These are phyloP conservation scores for Hirsutella thompsonii DNA, from an alignment of 2,329 filamentous ascomycete species.

Conservation along the genomic window DNA sequence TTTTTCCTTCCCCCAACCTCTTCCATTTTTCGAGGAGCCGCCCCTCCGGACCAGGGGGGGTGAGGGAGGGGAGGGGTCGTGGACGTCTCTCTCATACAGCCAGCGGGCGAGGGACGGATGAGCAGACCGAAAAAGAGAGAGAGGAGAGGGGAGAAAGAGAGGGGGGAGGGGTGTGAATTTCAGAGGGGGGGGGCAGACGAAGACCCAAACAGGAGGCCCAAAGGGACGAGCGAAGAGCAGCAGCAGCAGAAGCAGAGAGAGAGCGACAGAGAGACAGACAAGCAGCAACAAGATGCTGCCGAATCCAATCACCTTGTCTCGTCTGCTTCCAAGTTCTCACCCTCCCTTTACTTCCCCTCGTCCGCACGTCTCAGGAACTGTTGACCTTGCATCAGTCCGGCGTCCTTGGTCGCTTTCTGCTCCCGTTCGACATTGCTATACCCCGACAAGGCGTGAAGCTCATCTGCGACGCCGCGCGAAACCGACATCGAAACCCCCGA, in stretches of 20 bases:
- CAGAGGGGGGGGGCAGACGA: not conserved
- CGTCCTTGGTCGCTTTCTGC: too few relatives aligned
- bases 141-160: not conserved
- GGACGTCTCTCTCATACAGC: not conserved
- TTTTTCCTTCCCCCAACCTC: conserved; percentile 6
- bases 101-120: not conserved
- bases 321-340: not conserved
- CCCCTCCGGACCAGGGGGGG: not conserved
- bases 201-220: conserved; percentile 4
- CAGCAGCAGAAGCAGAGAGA: not conserved
- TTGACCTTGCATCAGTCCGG: too few relatives aligned
- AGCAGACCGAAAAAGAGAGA: not conserved
- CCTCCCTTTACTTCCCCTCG: not conserved
- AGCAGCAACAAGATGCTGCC: not conserved
- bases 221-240: not conserved
- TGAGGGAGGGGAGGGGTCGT: not conserved
- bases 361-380: too few relatives aligned
- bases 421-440: too few relatives aligned
- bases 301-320: not conserved
- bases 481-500: not conserved
- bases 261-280: not conserved
- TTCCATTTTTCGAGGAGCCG: conserved; percentile 3
- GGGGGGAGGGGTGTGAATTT: too few relatives aligned
- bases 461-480: too few relatives aligned
- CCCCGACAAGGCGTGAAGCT: too few relatives aligned